A percentile compares a stretch with the other conserved stretches of the same genome.
Evolutionary conservation across 2,329 filamentous ascomycete genomes (phyloP).

Genomic region (Microdochium paspali): DNA sequence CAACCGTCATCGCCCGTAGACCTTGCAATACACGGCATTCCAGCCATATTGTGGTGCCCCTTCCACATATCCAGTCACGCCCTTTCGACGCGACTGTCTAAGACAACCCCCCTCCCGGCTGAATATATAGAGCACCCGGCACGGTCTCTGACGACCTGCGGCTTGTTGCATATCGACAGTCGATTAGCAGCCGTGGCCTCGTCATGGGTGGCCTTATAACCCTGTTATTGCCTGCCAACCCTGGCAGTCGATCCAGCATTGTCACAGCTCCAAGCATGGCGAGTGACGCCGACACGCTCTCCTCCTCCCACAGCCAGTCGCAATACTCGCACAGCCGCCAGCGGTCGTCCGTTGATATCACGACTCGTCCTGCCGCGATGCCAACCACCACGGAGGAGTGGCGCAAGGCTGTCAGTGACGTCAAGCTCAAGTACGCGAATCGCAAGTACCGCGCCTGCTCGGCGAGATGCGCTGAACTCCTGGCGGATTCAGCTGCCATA

Average conservation of each 20-base stretch:
- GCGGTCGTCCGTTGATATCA: background rate
- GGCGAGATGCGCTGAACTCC: slow-evolving; percentile 40
- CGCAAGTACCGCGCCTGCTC: slow-evolving; percentile 44
- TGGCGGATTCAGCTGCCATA: slow-evolving; percentile 35
- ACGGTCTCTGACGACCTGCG: too few relatives aligned
- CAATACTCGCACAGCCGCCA: background rate
- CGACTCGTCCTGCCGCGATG: slow-evolving; percentile 8
- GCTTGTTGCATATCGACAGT: too few relatives aligned
- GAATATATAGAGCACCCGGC: background rate
- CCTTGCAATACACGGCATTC: slow-evolving; percentile 1
- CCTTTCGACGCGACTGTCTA: background rate
- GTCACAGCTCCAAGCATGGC: background rate
- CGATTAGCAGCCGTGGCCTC: background rate
- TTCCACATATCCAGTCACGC: background rate
- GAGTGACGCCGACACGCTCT: slow-evolving; percentile 3
- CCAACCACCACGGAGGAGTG: slow-evolving; percentile 39
- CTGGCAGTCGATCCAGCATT: background rate
- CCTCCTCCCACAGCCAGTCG: background rate
- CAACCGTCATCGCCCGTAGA: too few relatives aligned
- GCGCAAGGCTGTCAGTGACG: slow-evolving; percentile 38
- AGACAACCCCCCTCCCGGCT: background rate
- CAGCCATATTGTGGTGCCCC: background rate
- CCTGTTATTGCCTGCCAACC: background rate
- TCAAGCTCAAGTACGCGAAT: slow-evolving; percentile 43
- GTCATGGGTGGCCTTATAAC: background rate